Evolutionary conservation across 2,329 filamentous ascomycete genomes (phyloP).

Genomic region (Claviceps quebecensis): DNA sequence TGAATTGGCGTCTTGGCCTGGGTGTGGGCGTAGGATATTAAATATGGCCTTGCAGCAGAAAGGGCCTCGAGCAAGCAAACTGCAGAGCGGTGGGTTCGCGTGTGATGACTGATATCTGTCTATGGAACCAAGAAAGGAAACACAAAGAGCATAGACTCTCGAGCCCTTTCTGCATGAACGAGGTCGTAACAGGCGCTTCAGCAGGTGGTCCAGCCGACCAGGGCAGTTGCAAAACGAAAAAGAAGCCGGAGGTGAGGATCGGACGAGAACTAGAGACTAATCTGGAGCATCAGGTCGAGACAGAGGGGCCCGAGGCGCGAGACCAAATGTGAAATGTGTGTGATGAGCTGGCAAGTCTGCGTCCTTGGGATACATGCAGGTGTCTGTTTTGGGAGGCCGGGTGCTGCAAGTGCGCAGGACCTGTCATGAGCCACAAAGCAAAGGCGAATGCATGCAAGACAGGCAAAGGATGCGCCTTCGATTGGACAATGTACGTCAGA

Average conservation of each 20-base stretch:
- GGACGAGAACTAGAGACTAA: constrained; percentile 5
- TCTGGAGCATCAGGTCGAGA: constrained; percentile 6
- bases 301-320: constrained; percentile 1
- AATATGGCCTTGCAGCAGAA: not conserved
- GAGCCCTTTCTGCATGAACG: not conserved
- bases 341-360: constrained; percentile 7
- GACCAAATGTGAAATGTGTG: constrained; percentile 3
- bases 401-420: constrained; percentile 2
- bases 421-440: constrained; percentile 3
- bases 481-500: not conserved
- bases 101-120: not conserved
- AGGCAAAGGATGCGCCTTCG: not conserved
- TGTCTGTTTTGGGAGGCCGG: constrained; percentile 5
- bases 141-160: not conserved
- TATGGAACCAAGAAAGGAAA: not conserved
- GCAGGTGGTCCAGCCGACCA: not conserved
- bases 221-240: constrained; percentile 1
- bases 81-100: constrained; percentile 1
- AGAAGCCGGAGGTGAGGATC: constrained; percentile 1
- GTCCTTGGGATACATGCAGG: constrained; percentile 4
- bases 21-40: constrained; percentile 1
- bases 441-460: not conserved
- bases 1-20: constrained; percentile 1
- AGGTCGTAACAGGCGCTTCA: not conserved
- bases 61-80: not conserved